A percentile compares a stretch with the other conserved stretches of the same genome.
Evolutionary conservation across 352 stramenopile species (phyloP).

Genomic region (Thraustochytrium striatum): DNA sequence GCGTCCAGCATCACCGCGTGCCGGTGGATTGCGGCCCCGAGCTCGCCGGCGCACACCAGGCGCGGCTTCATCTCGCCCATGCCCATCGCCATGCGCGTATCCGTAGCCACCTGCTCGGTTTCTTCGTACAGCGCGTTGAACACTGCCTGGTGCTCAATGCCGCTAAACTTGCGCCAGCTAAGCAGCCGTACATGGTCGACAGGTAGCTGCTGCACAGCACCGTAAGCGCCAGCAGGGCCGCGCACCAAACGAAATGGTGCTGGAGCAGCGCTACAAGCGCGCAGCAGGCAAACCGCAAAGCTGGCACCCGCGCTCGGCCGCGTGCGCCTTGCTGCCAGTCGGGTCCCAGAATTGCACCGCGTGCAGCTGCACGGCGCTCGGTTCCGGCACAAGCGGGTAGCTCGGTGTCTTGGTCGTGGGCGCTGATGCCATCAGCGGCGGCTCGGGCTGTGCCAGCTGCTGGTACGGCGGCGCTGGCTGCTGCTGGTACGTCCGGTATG

Average conservation of each 20-base stretch:
- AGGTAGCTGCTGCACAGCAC: not conserved
- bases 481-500: not conserved
- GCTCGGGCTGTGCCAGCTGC: not conserved
- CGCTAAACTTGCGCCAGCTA: slow-evolving; percentile 1
- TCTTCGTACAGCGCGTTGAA: slow-evolving; percentile 41
- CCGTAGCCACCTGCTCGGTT: not conserved
- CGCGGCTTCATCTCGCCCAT: not conserved
- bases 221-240: not conserved
- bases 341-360: slow-evolving; percentile 41
- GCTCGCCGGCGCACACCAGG: slow-evolving; percentile 17
- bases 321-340: not conserved
- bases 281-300: not conserved
- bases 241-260: not conserved
- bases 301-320: not conserved
- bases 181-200: slow-evolving; percentile 5
- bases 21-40: not conserved
- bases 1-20: not conserved
- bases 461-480: not conserved
- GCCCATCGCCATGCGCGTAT: slow-evolving; percentile 1
- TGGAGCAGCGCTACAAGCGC: not conserved
- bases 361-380: slow-evolving; percentile 6
- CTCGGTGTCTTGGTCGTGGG: not conserved
- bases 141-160: slow-evolving; percentile 18
- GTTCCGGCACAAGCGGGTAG: not conserved
- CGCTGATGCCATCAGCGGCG: not conserved